phyloP scores from a whole-genome alignment of 768 basidiomycete species.

The Phlebiopsis gigantea region DNA sequence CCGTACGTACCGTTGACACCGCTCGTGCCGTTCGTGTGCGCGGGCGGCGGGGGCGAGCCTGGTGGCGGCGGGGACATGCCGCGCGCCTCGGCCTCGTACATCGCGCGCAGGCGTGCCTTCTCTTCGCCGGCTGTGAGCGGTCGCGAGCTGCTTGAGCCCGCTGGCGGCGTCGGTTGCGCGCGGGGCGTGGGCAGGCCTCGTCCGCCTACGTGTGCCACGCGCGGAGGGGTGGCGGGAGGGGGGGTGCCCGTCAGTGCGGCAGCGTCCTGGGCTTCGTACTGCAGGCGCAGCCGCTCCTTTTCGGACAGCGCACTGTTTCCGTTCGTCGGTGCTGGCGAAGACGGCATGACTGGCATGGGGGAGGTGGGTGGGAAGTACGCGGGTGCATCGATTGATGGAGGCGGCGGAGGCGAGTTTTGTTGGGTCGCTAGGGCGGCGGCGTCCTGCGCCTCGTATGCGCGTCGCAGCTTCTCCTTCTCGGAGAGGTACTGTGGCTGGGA shows the following conservation, averaged over 20 bases:
- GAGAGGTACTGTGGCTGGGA: conserved; percentile 38
- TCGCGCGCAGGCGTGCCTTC: conserved; percentile 63
- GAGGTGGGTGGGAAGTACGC: background rate
- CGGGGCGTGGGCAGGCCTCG: conserved; percentile 27
- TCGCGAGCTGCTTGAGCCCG: conserved; percentile 16
- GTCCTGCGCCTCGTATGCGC: conserved; percentile 63
- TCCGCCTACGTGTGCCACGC: conserved; percentile 16
- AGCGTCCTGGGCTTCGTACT: conserved; percentile 26
- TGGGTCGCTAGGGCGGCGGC: conserved; percentile 36
- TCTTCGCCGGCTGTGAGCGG: conserved; percentile 71
- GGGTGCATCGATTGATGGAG: conserved; percentile 5
- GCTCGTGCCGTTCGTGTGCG: background rate
- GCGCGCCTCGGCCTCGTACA: conserved; percentile 53
- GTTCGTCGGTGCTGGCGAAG: conserved; percentile 1
- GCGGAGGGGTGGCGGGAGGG: conserved; percentile 19
- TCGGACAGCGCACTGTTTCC: conserved; percentile 5
- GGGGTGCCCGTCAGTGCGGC: conserved; percentile 19
- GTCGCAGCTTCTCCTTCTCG: conserved; percentile 69
- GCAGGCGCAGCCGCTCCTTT: conserved; percentile 23
- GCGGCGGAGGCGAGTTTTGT: conserved; percentile 15
- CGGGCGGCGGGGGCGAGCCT: background rate
- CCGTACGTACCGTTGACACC: background rate
- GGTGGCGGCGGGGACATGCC: background rate
- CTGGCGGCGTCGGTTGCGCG: conserved; percentile 27
- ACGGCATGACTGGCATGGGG: background rate